phyloP scores from a whole-genome alignment of 148 eudicot species.

The Gaultheria prostrata region DNA sequence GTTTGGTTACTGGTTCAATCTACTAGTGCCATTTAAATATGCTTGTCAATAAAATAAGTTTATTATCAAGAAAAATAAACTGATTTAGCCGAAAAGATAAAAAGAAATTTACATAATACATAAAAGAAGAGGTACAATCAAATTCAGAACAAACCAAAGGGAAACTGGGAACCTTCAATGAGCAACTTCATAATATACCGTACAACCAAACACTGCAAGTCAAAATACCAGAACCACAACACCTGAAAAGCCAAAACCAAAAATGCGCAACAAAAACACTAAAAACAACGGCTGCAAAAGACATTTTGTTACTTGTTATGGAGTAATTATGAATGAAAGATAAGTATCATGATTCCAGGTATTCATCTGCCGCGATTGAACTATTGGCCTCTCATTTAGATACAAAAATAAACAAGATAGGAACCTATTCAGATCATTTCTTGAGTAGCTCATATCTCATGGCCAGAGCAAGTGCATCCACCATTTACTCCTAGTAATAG shows the following conservation, averaged over 20 bases:
- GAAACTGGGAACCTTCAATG: neutral
- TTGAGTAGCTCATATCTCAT: too few relatives aligned
- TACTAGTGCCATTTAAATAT: neutral
- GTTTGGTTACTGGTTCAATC: neutral
- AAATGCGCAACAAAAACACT: neutral
- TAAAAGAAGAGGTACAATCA: neutral
- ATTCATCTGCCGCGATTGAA: neutral
- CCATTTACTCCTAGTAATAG: neutral
- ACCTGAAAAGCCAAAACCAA: neutral
- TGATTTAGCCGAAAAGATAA: neutral
- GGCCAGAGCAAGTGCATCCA: neutral
- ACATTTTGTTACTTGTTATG: neutral
- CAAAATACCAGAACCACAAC: neutral
- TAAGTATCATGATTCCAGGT: neutral
- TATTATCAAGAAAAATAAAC: too few relatives aligned
- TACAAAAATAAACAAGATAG: neutral
- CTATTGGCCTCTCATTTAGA: neutral
- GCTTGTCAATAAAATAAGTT: neutral
- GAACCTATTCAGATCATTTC: neutral
- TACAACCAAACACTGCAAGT: neutral
- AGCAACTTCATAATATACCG: neutral
- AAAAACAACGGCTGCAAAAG: neutral
- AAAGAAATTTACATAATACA: neutral
- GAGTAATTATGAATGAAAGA: neutral
- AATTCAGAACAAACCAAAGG: neutral